A percentile compares a stretch with the other conserved stretches of the same genome.
Evolutionary conservation across 176 grass and related monocot genomes (phyloP).

Genomic region (Lolium rigidum): DNA sequence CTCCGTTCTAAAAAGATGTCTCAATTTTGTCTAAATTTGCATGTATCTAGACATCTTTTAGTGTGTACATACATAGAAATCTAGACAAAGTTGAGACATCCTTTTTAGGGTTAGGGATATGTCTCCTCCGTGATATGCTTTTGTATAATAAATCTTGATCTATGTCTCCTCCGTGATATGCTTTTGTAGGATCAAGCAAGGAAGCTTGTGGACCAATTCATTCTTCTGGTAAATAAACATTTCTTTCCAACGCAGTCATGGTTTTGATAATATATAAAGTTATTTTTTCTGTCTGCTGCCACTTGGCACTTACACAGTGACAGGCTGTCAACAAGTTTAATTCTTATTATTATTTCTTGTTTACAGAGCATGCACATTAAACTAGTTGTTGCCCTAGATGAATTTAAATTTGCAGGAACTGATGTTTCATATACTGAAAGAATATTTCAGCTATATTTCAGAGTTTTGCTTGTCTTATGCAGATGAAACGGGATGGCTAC

Average conservation of each 20-base stretch:
- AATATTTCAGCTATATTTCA: neutral
- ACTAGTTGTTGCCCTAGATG: neutral
- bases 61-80: no score
- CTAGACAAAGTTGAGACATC: no score
- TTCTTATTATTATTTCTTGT: constrained; percentile 1
- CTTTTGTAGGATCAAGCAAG: constrained; percentile 60
- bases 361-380: neutral
- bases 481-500: constrained; percentile 72
- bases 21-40: no score
- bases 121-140: no score
- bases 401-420: neutral
- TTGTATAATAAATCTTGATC: neutral
- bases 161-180: constrained; percentile 29
- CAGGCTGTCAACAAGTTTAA: constrained; percentile 12
- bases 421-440: neutral
- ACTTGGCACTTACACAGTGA: neutral
- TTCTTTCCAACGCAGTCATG: neutral
- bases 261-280: neutral
- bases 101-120: no score
- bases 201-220: constrained; percentile 64
- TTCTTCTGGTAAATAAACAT: constrained; percentile 53
- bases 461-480: constrained; percentile 17
- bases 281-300: constrained; percentile 4
- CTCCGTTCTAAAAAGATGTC: no score
- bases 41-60: no score